A percentile compares a stretch with the other conserved stretches of the same genome.
Evolutionary conservation across 768 basidiomycete species (phyloP).

Genomic region (Saitozyma podzolica): DNA sequence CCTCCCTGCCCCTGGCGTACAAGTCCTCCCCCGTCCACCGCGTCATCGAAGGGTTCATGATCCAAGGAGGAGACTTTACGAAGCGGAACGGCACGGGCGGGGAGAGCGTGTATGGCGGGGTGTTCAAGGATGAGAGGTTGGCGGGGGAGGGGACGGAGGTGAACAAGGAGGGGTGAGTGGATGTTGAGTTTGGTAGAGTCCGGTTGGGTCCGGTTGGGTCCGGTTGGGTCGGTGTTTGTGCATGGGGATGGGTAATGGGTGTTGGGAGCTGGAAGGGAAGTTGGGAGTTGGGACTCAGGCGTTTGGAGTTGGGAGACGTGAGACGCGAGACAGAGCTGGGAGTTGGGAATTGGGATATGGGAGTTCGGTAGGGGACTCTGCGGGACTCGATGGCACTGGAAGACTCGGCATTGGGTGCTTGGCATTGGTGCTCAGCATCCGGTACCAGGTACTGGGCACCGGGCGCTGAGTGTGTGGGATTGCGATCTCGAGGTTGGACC

Average conservation of each 20-base stretch:
- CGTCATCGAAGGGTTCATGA: slow-evolving; percentile 68
- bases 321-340: too few species aligned
- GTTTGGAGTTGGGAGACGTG: too few species aligned
- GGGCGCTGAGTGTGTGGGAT: too few species aligned
- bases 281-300: too few species aligned
- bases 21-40: slow-evolving; percentile 76
- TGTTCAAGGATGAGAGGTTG: slow-evolving; percentile 77
- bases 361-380: too few species aligned
- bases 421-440: too few species aligned
- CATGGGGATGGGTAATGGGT: background rate
- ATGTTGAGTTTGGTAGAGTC: background rate
- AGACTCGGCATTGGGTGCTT: too few species aligned
- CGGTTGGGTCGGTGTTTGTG: background rate
- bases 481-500: too few species aligned
- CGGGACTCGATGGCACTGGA: too few species aligned
- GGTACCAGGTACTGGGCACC: too few species aligned
- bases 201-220: background rate
- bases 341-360: too few species aligned
- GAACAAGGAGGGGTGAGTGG: slow-evolving; percentile 62
- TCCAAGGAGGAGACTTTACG: slow-evolving; percentile 82
- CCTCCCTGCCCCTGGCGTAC: slow-evolving; percentile 75
- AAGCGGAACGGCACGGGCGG: slow-evolving; percentile 54
- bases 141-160: slow-evolving; percentile 52
- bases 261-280: too few species aligned
- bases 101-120: slow-evolving; percentile 54